Evolutionary conservation across 371 early-diverging fungal species (phyloP), one percentile per base, ranked within the genome.

Genomic region (Hamiltosporidium tvaerminnensis): DNA sequence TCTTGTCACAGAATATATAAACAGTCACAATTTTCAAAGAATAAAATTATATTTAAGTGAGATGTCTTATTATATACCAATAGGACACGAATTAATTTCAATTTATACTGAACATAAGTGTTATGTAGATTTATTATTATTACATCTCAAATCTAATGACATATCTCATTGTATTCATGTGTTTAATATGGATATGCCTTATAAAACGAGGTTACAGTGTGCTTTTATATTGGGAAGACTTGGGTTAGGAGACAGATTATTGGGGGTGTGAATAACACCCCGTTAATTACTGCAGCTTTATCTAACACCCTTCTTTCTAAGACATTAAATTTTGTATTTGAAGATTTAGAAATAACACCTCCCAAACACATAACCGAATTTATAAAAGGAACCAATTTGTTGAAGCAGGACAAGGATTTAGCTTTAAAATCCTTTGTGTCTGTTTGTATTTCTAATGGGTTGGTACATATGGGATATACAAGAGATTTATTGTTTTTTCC

Each of bases 1-100:
- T 7, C 7, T n/a, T n/a, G 47, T 78, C 9, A 10, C 65, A 14
- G 41, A 69, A 3, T 69, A 61, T 57, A 65, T 69, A 32, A 75
- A 78, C 32, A 38, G 36, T 23, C 68, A 76, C 39, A 78, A 78
- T 61, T 63, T 60, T 23, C 66, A 76, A n/a, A 65, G 79, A 65
- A 65, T 74, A 31, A 49, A 61, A 30, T 9, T 62, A 1, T 78
- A 78, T 66, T 49, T 78, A 4, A 61, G 62, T 7, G 74, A 67
- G 14, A 49, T 74, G 53, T 7, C 9, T 30, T 47, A 36, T 44
- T 67, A 61, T 63, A 39, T 57, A 49, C 63, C 63, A 14, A 53
- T 30, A 57, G 31, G 64, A 47, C 12, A 64, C 12, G 63, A 63
- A 1, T 36, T 73, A 1, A 47, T 67, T 53, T n/a, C n/a, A n/a